Conservation (phyloP, 805 yeast species). For the Citeromyces nyonsensis region DNA sequence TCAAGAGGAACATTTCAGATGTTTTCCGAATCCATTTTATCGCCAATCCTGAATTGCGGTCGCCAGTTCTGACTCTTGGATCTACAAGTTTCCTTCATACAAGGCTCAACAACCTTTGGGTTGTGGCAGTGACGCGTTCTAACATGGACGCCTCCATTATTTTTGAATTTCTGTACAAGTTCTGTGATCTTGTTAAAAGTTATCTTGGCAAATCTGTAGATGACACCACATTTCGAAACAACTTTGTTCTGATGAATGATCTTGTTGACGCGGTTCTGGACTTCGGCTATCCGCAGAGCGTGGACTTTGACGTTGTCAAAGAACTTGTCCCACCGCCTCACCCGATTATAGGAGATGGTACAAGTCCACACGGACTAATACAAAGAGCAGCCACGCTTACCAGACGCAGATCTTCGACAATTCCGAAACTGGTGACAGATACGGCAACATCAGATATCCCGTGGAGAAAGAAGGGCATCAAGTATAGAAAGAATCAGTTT, state of each 20-base stretch:
- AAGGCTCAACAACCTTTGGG: slow-evolving; percentile 46
- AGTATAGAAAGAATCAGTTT: slow-evolving; percentile 72
- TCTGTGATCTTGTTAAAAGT: slow-evolving; percentile 34
- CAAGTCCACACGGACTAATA: slow-evolving; percentile 1
- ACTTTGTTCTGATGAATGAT: slow-evolving; percentile 61
- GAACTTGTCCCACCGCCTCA: slow-evolving; percentile 10
- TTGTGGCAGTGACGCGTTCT: slow-evolving; percentile 80
- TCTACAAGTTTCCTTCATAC: slow-evolving; percentile 84
- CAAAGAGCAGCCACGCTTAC: slow-evolving; percentile 8
- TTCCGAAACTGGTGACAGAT: slow-evolving; percentile 1
- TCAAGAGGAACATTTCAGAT: slow-evolving; percentile 68
- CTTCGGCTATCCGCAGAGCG: slow-evolving; percentile 61
- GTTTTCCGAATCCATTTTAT: slow-evolving; percentile 90
- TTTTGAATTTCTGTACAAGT: slow-evolving; percentile 60
- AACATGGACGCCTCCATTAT: slow-evolving; percentile 75
- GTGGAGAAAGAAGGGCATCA: slow-evolving; percentile 61
- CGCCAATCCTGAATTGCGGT: slow-evolving; percentile 39
- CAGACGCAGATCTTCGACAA: slow-evolving; percentile 6
- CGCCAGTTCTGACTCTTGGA: slow-evolving; percentile 75
- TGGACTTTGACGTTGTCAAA: slow-evolving; percentile 31
- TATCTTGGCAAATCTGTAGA: slow-evolving; percentile 1
- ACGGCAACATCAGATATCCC: slow-evolving; percentile 19
- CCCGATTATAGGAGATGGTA: not conserved
- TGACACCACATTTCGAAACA: slow-evolving; percentile 31
- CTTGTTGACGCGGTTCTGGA: slow-evolving; percentile 63